phyloP scores from a whole-genome alignment of 148 eudicot genomes.

The Euryodendron excelsum region DNA sequence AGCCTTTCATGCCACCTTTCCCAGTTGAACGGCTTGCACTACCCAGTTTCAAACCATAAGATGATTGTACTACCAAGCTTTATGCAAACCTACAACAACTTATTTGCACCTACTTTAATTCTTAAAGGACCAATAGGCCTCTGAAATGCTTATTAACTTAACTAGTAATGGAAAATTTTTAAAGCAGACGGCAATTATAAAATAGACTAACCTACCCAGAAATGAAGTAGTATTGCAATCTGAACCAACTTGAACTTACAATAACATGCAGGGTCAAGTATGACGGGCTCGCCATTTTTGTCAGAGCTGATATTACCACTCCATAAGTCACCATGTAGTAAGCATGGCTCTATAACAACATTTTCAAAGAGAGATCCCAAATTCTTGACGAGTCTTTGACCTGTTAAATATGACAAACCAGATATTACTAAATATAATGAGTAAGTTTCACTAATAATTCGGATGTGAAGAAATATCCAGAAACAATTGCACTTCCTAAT shows the following conservation, averaged over 20 bases:
- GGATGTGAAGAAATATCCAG: not conserved
- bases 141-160: not conserved
- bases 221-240: conserved; percentile 7
- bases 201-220: not conserved
- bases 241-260: conserved; percentile 54
- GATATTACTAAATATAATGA: not conserved
- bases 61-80: not conserved
- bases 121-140: not conserved
- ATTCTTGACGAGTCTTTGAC: conserved; percentile 76
- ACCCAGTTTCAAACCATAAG: not conserved
- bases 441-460: not conserved
- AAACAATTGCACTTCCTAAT: not conserved
- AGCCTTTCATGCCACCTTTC: too few relatives aligned
- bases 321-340: conserved; percentile 97
- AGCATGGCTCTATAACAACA: conserved; percentile 79
- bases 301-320: conserved; percentile 93
- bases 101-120: not conserved
- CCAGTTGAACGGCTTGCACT: not conserved
- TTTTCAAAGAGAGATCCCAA: conserved; percentile 67
- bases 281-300: conserved; percentile 84
- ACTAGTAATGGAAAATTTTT: not conserved
- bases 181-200: not conserved
- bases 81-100: not conserved
- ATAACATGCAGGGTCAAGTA: conserved; percentile 97
- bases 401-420: conserved; percentile 37